Evolutionary conservation across 2,329 filamentous ascomycete species (phyloP).

Genomic region (Beauveria asiatica): DNA sequence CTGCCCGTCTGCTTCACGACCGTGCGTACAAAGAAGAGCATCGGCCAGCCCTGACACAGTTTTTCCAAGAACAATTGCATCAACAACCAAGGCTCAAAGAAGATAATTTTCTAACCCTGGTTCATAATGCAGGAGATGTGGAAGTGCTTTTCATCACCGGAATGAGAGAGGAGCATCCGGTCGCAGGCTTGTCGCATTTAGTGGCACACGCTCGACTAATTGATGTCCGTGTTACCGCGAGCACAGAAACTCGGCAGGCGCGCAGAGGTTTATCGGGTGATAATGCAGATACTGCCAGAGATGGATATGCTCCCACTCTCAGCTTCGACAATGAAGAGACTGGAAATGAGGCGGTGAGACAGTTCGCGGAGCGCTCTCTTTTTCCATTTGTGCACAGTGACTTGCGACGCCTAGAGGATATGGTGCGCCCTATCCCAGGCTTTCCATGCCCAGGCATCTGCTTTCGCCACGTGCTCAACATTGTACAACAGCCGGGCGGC

Average conservation of each 20-base stretch:
- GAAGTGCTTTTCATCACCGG: slow-evolving; percentile 55
- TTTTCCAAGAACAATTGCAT: slow-evolving; percentile 40
- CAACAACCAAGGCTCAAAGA: slow-evolving; percentile 19
- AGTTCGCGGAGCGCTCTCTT: neutral
- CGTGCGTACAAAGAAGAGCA: slow-evolving; percentile 56
- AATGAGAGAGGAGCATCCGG: slow-evolving; percentile 52
- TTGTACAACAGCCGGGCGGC: slow-evolving; percentile 42
- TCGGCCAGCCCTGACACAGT: slow-evolving; percentile 40
- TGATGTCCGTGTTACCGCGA: slow-evolving; percentile 31
- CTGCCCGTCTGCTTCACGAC: slow-evolving; percentile 39
- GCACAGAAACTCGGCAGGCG: neutral
- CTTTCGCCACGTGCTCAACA: slow-evolving; percentile 51
- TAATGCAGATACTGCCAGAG: too few relatives aligned
- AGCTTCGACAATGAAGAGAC: slow-evolving; percentile 41
- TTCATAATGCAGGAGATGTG: slow-evolving; percentile 30
- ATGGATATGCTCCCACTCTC: neutral
- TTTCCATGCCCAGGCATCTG: slow-evolving; percentile 43
- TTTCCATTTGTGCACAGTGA: slow-evolving; percentile 23
- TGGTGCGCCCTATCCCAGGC: slow-evolving; percentile 39
- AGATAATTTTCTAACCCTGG: slow-evolving; percentile 37
- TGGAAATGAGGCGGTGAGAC: slow-evolving; percentile 29
- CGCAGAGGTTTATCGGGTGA: neutral
- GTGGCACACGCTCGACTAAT: slow-evolving; percentile 43
- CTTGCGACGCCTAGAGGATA: slow-evolving; percentile 35
- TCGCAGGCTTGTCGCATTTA: slow-evolving; percentile 44